Percentiles rank a stretch among this genome's conserved stretches.
These are phyloP conservation scores for Monilinia fructigena DNA, from an alignment of 2,329 filamentous ascomycete species.

Conservation along the genomic window DNA sequence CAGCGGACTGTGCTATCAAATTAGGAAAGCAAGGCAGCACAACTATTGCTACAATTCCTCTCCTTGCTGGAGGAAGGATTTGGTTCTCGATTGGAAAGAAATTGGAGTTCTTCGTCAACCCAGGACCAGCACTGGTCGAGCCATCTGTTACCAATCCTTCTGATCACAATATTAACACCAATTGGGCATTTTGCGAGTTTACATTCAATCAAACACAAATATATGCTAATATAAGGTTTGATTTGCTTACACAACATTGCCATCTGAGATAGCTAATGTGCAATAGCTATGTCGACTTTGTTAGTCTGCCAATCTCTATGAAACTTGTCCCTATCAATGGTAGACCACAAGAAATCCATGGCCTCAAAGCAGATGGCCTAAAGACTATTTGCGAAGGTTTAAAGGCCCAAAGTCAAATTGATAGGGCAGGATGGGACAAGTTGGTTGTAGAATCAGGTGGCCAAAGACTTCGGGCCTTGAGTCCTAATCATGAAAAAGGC, in stretches of 20 bases:
- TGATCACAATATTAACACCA: slow-evolving; percentile 60
- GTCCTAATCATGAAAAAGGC: slow-evolving; percentile 42
- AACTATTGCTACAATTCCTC: slow-evolving; percentile 63
- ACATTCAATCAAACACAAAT: slow-evolving; percentile 61
- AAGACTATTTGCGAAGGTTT: slow-evolving; percentile 54
- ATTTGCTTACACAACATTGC: background rate
- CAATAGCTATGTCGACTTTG: slow-evolving; percentile 69
- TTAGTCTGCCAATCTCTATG: slow-evolving; percentile 61
- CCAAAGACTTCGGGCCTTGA: slow-evolving; percentile 44
- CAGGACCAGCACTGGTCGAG: slow-evolving; percentile 67
- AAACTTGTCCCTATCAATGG: slow-evolving; percentile 47
- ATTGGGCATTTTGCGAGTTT: slow-evolving; percentile 70
- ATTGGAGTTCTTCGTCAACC: slow-evolving; percentile 69
- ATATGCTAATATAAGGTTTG: slow-evolving; percentile 59
- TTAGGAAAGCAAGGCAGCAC: slow-evolving; percentile 61
- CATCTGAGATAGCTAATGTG: background rate
- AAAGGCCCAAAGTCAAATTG: slow-evolving; percentile 52
- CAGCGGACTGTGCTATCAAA: slow-evolving; percentile 59
- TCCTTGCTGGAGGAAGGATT: slow-evolving; percentile 67
- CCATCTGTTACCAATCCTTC: slow-evolving; percentile 66
- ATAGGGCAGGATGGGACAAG: slow-evolving; percentile 61
- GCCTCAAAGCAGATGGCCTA: slow-evolving; percentile 56
- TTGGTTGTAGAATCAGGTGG: slow-evolving; percentile 44
- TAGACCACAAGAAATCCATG: slow-evolving; percentile 52
- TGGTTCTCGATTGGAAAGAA: slow-evolving; percentile 64